A percentile compares a stretch with the other conserved stretches of the same genome.
Conservation (phyloP, 441 rosid genomes). For the Kokia cookei region DNA sequence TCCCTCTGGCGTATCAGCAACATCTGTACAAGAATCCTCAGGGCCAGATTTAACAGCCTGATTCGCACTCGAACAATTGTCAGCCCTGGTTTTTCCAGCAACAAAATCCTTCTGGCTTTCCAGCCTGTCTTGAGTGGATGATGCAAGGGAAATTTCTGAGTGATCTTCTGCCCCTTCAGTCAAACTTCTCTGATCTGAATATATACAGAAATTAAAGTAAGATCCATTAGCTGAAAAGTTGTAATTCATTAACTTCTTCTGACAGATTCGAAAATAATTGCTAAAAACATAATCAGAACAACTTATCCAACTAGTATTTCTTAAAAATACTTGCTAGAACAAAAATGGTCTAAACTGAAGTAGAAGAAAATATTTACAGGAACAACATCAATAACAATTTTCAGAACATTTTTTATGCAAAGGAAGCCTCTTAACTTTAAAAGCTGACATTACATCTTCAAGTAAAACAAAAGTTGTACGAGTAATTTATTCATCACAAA, state of each 20-base stretch:
- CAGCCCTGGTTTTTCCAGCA: conserved; percentile 34
- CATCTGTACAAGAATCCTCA: conserved; percentile 48
- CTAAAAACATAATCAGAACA: conserved; percentile 2
- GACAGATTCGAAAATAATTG: not conserved
- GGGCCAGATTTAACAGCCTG: conserved; percentile 44
- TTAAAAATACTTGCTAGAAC: not conserved
- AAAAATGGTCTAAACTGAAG: not conserved
- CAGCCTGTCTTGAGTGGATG: conserved; percentile 48
- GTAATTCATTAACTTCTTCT: not conserved
- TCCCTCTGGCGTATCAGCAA: conserved; percentile 48
- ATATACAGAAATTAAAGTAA: conserved; percentile 3
- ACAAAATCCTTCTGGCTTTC: conserved; percentile 41
- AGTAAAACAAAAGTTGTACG: not conserved
- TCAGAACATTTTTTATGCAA: not conserved
- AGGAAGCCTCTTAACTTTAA: not conserved
- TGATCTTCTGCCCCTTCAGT: conserved; percentile 45
- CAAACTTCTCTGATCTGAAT: conserved; percentile 50
- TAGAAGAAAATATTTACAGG: not conserved
- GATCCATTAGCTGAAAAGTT: not conserved
- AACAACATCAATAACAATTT: not conserved
- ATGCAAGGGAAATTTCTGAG: conserved; percentile 44
- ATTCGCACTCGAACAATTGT: conserved; percentile 50
- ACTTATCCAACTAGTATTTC: not conserved
- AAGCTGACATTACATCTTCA: not conserved
- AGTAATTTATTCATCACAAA: not conserved